Conservation (phyloP, 2,329 filamentous ascomycete genomes). For the Neonectria hederae region DNA sequence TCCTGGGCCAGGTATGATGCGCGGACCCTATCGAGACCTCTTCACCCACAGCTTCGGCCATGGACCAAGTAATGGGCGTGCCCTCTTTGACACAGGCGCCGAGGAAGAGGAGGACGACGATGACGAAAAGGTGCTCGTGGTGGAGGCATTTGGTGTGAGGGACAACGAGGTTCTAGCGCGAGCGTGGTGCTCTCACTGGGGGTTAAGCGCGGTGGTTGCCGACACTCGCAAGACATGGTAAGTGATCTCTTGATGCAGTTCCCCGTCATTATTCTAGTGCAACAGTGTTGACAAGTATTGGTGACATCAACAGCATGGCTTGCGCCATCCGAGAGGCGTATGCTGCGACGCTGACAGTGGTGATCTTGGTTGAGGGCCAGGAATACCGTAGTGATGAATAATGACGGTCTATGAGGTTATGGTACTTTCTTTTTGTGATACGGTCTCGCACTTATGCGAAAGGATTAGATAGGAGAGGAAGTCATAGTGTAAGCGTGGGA, state of each 20-base stretch:
- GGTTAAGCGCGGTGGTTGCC: conserved; percentile 74
- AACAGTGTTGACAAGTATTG: conserved; percentile 1
- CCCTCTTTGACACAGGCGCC: conserved; percentile 25
- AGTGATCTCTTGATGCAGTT: conserved; percentile 40
- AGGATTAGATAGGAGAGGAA: conserved; percentile 12
- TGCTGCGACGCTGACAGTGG: conserved; percentile 76
- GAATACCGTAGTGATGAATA: conserved; percentile 55
- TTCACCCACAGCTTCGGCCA: conserved; percentile 39
- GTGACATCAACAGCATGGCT: conserved; percentile 63
- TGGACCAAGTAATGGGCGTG: conserved; percentile 22
- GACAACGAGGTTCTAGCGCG: conserved; percentile 81
- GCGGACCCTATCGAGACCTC: conserved; percentile 39
- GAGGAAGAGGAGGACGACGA: conserved; percentile 55
- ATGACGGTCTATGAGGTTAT: conserved; percentile 39
- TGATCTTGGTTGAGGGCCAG: conserved; percentile 70
- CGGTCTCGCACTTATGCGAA: conserved; percentile 4
- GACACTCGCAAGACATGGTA: conserved; percentile 75
- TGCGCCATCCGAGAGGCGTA: conserved; percentile 81
- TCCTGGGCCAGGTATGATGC: conserved; percentile 44
- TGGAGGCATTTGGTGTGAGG: conserved; percentile 76
- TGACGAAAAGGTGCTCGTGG: conserved; percentile 72
- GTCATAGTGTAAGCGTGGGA: background rate
- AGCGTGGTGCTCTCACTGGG: conserved; percentile 82
- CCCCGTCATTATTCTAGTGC: background rate
- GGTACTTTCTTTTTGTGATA: conserved; percentile 21